Evolutionary conservation across 108 stramenopile species (phyloP).

Genomic region (Seminavis robusta): DNA sequence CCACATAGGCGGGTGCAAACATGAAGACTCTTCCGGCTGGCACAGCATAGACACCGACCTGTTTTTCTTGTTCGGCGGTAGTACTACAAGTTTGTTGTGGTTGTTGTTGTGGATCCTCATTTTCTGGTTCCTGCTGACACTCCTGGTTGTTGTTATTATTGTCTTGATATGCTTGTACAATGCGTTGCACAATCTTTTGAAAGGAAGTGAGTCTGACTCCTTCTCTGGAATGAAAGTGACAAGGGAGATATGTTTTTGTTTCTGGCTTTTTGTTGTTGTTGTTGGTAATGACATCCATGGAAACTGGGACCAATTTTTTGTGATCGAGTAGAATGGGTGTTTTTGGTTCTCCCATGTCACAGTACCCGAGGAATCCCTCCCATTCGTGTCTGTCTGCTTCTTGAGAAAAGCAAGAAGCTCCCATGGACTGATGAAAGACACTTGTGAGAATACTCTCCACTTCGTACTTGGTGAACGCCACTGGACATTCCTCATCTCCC

Average conservation of each 20-base stretch:
- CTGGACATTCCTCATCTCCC: no score
- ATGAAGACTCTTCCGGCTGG: conserved; percentile 83
- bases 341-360: conserved; percentile 61
- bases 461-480: conserved; percentile 53
- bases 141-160: no score
- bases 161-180: conserved; percentile 13
- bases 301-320: conserved; percentile 42
- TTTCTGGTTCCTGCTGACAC: no score
- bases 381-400: no score
- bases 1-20: conserved; percentile 80
- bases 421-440: conserved; percentile 20
- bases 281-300: no score
- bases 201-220: conserved; percentile 64
- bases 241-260: no score
- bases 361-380: conserved; percentile 50
- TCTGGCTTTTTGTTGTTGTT: no score
- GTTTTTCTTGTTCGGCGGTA: no score
- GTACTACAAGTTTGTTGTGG: no score
- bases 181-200: conserved; percentile 29
- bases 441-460: conserved; percentile 63
- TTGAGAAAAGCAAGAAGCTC: conserved; percentile 14
- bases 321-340: conserved; percentile 77
- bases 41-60: conserved; percentile 85
- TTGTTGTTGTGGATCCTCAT: no score
- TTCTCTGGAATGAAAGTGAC: conserved; percentile 79